phyloP scores from a whole-genome alignment of 257 asterid genomes.

The Fraxinus cuspidata region DNA sequence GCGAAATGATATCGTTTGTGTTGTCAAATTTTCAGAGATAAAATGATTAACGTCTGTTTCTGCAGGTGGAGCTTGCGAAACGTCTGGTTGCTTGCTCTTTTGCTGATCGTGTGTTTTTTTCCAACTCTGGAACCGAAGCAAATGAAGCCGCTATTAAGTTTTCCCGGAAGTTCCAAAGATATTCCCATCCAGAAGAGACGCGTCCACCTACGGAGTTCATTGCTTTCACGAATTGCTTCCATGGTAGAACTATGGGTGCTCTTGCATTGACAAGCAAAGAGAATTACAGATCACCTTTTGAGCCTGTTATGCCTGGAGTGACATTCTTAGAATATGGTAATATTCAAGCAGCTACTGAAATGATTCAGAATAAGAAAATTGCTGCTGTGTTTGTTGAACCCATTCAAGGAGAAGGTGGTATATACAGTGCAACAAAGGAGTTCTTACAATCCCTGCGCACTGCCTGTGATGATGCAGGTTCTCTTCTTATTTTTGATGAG shows the following conservation, averaged over 20 bases:
- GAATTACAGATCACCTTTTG: constrained; percentile 75
- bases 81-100: constrained; percentile 66
- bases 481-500: constrained; percentile 93
- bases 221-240: constrained; percentile 82
- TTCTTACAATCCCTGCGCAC: constrained; percentile 67
- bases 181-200: constrained; percentile 47
- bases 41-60: constrained; percentile 3
- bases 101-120: constrained; percentile 96
- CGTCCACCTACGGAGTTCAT: constrained; percentile 71
- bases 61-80: constrained; percentile 91
- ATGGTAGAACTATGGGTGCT: constrained; percentile 94
- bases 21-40: background rate
- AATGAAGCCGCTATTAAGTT: constrained; percentile 95
- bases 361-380: constrained; percentile 63
- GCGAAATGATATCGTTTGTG: background rate
- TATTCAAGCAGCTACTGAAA: constrained; percentile 58
- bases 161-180: constrained; percentile 76
- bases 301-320: constrained; percentile 97
- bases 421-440: constrained; percentile 70
- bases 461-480: constrained; percentile 73
- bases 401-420: constrained; percentile 99
- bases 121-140: constrained; percentile 98
- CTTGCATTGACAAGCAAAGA: constrained; percentile 92
- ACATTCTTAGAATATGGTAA: constrained; percentile 78
- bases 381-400: constrained; percentile 99